Evolutionary conservation across 805 yeast genomes (phyloP).

Genomic region (Kurtzmaniella cleridarum): DNA sequence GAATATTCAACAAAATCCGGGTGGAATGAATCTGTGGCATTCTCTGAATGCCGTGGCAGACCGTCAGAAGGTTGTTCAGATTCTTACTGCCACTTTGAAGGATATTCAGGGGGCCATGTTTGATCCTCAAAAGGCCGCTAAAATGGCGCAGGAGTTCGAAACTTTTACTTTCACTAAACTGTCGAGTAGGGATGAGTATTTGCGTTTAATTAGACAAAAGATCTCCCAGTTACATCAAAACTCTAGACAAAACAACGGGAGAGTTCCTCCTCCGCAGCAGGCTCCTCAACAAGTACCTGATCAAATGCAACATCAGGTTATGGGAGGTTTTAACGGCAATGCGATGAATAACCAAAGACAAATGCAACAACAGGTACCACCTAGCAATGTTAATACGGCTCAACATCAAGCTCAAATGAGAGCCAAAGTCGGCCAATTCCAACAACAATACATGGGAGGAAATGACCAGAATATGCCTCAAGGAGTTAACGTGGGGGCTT

Average conservation of each 20-base stretch:
- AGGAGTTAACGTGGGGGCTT: too few species aligned
- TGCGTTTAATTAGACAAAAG: conserved; percentile 35
- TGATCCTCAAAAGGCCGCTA: conserved; percentile 30
- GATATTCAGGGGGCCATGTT: conserved; percentile 30
- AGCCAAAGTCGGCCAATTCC: conserved; percentile 10
- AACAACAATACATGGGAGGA: conserved; percentile 7
- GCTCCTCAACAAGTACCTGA: conserved; percentile 8
- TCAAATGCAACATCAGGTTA: conserved; percentile 16
- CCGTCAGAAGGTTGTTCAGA: conserved; percentile 37
- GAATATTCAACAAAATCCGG: conserved; percentile 5
- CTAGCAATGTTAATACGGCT: conserved; percentile 1
- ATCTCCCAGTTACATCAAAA: conserved; percentile 25
- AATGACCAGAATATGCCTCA: too few species aligned
- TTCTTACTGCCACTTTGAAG: conserved; percentile 30
- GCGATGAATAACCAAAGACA: background rate
- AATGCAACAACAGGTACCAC: conserved; percentile 3
- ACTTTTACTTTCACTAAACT: conserved; percentile 58
- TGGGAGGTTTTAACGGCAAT: conserved; percentile 12
- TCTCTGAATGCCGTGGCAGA: conserved; percentile 23
- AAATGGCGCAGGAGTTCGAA: conserved; percentile 66
- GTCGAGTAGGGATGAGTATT: conserved; percentile 53
- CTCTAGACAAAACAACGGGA: conserved; percentile 8
- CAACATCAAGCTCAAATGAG: background rate
- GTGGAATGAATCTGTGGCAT: conserved; percentile 17
- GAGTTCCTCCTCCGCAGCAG: conserved; percentile 2